Conservation (phyloP, 768 basidiomycete species). For the Macrolepiota albuminosa region DNA sequence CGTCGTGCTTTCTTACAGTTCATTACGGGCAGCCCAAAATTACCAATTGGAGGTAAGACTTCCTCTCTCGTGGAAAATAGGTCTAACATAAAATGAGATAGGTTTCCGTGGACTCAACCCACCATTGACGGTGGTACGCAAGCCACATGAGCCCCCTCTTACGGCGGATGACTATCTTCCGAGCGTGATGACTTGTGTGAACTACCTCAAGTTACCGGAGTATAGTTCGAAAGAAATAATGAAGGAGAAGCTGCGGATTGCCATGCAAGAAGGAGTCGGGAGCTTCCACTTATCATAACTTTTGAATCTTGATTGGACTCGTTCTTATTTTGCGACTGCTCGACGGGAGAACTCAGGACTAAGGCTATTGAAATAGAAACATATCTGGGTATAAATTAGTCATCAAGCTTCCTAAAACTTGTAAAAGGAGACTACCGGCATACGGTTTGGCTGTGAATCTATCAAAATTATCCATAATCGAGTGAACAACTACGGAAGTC, state of each 20-base stretch:
- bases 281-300: conserved; percentile 94
- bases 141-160: conserved; percentile 89
- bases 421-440: conserved; percentile 26
- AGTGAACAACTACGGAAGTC: conserved; percentile 81
- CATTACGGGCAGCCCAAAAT: conserved; percentile 94
- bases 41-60: conserved; percentile 87
- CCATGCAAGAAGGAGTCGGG: conserved; percentile 91
- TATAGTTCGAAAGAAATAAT: conserved; percentile 87
- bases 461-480: conserved; percentile 91
- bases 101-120: conserved; percentile 96
- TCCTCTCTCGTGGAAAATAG: not conserved
- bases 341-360: not conserved
- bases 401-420: not conserved
- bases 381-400: not conserved
- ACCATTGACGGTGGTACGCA: conserved; percentile 92
- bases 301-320: conserved; percentile 13
- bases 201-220: conserved; percentile 94
- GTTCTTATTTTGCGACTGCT: conserved; percentile 5
- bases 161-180: conserved; percentile 93
- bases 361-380: conserved; percentile 1
- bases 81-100: conserved; percentile 23
- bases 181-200: conserved; percentile 98
- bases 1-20: conserved; percentile 93
- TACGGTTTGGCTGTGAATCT: conserved; percentile 82
- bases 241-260: conserved; percentile 74